Evolutionary conservation across 345 rosid genomes (phyloP).

Genomic region (Rhodamnia rubescens): DNA sequence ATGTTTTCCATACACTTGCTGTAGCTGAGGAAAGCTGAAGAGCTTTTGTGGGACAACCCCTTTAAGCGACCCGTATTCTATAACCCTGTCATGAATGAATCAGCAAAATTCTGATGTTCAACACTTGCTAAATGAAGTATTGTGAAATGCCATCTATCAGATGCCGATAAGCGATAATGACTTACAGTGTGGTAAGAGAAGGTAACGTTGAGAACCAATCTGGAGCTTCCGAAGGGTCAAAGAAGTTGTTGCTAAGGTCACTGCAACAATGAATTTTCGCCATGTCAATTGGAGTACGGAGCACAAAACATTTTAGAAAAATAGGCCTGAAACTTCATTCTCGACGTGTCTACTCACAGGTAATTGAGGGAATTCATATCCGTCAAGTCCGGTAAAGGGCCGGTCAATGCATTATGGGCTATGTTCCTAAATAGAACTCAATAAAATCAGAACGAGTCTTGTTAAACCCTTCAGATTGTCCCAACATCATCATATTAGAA

Average conservation of each 20-base stretch:
- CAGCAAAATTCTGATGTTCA: not conserved
- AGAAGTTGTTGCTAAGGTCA: conserved; percentile 89
- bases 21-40: conserved; percentile 64
- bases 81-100: conserved; percentile 30
- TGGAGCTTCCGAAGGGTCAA: conserved; percentile 66
- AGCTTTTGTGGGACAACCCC: conserved; percentile 59
- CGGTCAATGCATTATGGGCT: conserved; percentile 65
- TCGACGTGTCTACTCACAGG: conserved; percentile 34
- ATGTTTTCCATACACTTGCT: conserved; percentile 65
- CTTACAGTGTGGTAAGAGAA: conserved; percentile 82
- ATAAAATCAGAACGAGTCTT: not conserved
- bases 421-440: conserved; percentile 43
- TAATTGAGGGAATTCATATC: conserved; percentile 61
- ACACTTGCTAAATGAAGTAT: not conserved
- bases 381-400: conserved; percentile 74
- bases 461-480: not conserved
- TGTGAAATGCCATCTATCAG: not conserved
- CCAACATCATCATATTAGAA: not conserved
- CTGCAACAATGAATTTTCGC: conserved; percentile 24
- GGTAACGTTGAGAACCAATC: conserved; percentile 80
- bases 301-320: not conserved
- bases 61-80: conserved; percentile 61
- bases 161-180: not conserved
- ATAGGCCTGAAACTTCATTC: not conserved
- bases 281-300: not conserved